These are phyloP conservation scores for Solidago caesia DNA, from an alignment of 129 eudicot species.

Conservation along the genomic window DNA sequence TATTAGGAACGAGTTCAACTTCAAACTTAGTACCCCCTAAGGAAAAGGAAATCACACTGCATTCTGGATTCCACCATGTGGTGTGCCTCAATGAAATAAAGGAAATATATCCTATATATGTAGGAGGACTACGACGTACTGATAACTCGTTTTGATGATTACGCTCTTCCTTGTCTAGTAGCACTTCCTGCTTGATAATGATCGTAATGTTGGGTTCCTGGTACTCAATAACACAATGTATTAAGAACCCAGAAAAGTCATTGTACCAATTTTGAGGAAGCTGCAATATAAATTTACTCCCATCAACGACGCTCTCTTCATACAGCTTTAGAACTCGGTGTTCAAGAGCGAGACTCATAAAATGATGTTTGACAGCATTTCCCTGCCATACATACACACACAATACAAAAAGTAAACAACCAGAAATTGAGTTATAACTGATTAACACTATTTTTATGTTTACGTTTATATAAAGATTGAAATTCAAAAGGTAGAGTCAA, in stretches of 20 bases:
- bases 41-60: slow-evolving; percentile 15
- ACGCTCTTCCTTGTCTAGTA: neutral
- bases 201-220: slow-evolving; percentile 15
- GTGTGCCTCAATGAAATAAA: slow-evolving; percentile 12
- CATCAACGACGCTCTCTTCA: neutral
- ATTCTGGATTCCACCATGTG: slow-evolving; percentile 14
- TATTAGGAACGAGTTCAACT: slow-evolving; percentile 10
- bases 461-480: neutral
- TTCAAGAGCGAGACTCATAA: slow-evolving; percentile 3
- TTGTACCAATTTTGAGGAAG: slow-evolving; percentile 21
- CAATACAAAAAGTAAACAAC: neutral
- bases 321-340: slow-evolving; percentile 11
- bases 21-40: slow-evolving; percentile 10
- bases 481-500: neutral
- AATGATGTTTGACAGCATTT: slow-evolving; percentile 8
- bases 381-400: neutral
- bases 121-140: slow-evolving; percentile 15
- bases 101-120: slow-evolving; percentile 28
- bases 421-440: too few relatives aligned
- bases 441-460: neutral
- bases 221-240: slow-evolving; percentile 19
- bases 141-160: slow-evolving; percentile 5
- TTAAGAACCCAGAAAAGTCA: slow-evolving; percentile 19
- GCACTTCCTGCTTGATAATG: slow-evolving; percentile 6
- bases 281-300: neutral